Evolutionary conservation across 768 basidiomycete genomes (phyloP).

Genomic region (Suillus weaverae): DNA sequence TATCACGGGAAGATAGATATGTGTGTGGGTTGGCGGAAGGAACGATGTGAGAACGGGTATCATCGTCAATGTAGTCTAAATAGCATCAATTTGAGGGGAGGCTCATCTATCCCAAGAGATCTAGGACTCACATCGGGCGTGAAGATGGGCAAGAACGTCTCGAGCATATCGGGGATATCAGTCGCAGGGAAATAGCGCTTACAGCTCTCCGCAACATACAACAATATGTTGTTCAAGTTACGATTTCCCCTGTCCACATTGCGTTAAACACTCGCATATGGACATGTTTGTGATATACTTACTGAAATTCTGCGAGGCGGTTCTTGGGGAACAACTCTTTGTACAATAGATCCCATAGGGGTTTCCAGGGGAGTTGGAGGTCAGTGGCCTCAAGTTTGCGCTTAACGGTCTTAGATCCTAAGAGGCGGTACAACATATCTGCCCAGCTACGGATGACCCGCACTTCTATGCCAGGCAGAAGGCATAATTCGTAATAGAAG

Average conservation of each 20-base stretch:
- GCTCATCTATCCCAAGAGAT: background rate
- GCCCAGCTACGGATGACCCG: constrained; percentile 74
- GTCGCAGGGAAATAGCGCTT: constrained; percentile 64
- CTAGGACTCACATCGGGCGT: constrained; percentile 62
- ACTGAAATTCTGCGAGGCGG: constrained; percentile 60
- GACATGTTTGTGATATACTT: constrained; percentile 7
- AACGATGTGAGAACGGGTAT: constrained; percentile 77
- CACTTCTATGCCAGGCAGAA: constrained; percentile 74
- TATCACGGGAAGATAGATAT: constrained; percentile 68
- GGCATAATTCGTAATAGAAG: constrained; percentile 77
- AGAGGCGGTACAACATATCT: constrained; percentile 72
- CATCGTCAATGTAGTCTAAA: constrained; percentile 66
- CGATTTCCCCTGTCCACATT: constrained; percentile 38
- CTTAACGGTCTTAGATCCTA: constrained; percentile 65
- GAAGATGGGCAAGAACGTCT: constrained; percentile 66
- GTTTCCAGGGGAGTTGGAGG: constrained; percentile 69
- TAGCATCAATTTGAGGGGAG: constrained; percentile 11
- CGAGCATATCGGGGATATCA: constrained; percentile 71
- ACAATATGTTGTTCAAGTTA: constrained; percentile 67
- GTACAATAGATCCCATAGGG: constrained; percentile 73
- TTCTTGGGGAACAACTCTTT: constrained; percentile 77
- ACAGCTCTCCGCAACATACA: constrained; percentile 73
- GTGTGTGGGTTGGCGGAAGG: constrained; percentile 63
- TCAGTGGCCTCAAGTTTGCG: constrained; percentile 69
- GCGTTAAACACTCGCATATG: constrained; percentile 1